These are phyloP conservation scores for Dactylonectria macrodidyma DNA, from an alignment of 2,329 filamentous ascomycete genomes.

Conservation along the genomic window DNA sequence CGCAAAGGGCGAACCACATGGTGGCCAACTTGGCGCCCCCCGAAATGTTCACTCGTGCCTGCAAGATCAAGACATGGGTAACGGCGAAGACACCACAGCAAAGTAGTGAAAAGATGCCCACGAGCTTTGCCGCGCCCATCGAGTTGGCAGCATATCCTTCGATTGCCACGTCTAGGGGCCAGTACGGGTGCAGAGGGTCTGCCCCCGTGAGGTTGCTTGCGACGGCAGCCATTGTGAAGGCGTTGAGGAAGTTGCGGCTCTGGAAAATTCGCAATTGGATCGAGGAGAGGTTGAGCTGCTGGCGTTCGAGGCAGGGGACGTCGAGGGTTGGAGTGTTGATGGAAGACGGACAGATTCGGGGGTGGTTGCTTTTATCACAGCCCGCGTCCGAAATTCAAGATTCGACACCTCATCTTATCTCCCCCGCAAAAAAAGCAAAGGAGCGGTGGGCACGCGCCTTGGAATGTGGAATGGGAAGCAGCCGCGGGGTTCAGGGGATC, in stretches of 20 bases:
- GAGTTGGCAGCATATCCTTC: slow-evolving; percentile 77
- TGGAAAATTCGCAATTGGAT: not conserved
- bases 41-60: slow-evolving; percentile 66
- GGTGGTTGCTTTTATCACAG: not conserved
- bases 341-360: not conserved
- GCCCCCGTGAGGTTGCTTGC: slow-evolving; percentile 26
- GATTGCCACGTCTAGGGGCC: slow-evolving; percentile 75
- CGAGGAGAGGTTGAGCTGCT: not conserved
- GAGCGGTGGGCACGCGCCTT: slow-evolving; percentile 9
- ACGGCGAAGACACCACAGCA: slow-evolving; percentile 70
- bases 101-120: slow-evolving; percentile 71
- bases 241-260: not conserved
- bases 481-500: not conserved
- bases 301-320: not conserved
- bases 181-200: slow-evolving; percentile 74
- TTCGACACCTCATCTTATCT: slow-evolving; percentile 37
- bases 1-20: slow-evolving; percentile 84
- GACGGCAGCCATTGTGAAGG: slow-evolving; percentile 36
- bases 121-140: slow-evolving; percentile 70
- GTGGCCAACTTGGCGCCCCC: slow-evolving; percentile 70
- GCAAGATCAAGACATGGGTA: slow-evolving; percentile 68
- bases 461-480: not conserved
- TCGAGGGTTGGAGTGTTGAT: not conserved
- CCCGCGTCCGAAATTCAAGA: slow-evolving; percentile 34
- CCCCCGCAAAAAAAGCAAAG: slow-evolving; percentile 10